Base-by-base conservation (phyloP, 2,329 filamentous ascomycete species). In the Aaosphaeria arxii region DNA sequence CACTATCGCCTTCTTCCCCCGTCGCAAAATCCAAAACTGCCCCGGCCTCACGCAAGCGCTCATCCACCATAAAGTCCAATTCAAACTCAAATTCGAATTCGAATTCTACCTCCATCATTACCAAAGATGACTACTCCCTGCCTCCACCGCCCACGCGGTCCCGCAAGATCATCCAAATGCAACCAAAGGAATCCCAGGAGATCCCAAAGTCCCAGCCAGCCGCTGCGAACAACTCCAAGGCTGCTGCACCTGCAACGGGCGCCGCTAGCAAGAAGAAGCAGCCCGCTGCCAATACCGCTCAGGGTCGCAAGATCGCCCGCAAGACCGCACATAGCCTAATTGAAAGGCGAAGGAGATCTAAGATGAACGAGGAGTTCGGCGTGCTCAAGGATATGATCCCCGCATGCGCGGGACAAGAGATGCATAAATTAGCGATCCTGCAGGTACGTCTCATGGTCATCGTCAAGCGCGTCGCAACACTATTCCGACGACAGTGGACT, bases 341-440 rank as follows among this genome's bases (percentile, higher is more conserved):
- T 59, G 94, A 99, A 74, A 80, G 94, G 41, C 77, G 92, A 49
- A 77, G 94, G 60, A 80, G 94, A 53, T 95, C 89, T 9, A 99
- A 97, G 77, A 99, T 97, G 92, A 97, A 99, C 59, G 92, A 97
- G 69, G 94, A 97, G 73, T 97, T 97, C 74, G 88, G 85, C 2
- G 87, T 95, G 11, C 74, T 97, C 56, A 97, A 97, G 73, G 83
- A 87, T 61, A 91, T 99, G 88, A 95, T 97, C 48, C 94, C 94
- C 1, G 92, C 94, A 2, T 97, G 94, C 70, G 84, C 82, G n/a
- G 91, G 91, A 5, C 82, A 86, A 57, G 92, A 97, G 64, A 97
- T 97, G 94, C 94, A 97, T 71, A 99, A 99, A 73, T 76, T 97
- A 48, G 91, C 91, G 11, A 96, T 97, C 58, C 74, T 97, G 44